Percentiles rank a stretch among this genome's conserved stretches.
Evolutionary conservation across 441 rosid genomes (phyloP).

Genomic region (Populus tomentosa): DNA sequence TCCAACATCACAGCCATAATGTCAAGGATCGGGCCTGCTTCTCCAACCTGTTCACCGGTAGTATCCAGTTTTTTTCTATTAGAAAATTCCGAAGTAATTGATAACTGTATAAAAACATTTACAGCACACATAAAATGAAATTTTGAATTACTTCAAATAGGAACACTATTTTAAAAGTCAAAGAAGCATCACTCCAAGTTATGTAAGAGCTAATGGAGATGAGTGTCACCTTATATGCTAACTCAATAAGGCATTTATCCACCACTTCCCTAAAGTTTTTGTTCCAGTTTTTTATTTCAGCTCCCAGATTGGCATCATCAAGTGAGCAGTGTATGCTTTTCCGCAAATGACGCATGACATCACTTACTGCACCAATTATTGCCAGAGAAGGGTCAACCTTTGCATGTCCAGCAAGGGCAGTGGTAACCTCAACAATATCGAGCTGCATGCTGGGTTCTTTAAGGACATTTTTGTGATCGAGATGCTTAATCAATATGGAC

Average conservation of each 20-base stretch:
- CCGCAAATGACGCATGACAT: conserved; percentile 74
- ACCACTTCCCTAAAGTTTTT: conserved; percentile 57
- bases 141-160: background rate
- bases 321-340: conserved; percentile 76
- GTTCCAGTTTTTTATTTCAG: conserved; percentile 60
- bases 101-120: conserved; percentile 3
- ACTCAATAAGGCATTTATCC: conserved; percentile 80
- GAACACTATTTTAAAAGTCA: conserved; percentile 10
- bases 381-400: conserved; percentile 67
- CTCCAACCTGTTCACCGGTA: conserved; percentile 65
- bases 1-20: conserved; percentile 90
- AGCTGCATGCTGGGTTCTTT: conserved; percentile 77
- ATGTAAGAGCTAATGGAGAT: conserved; percentile 6
- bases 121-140: background rate
- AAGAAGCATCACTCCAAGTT: conserved; percentile 6
- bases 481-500: conserved; percentile 82
- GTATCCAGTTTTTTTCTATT: conserved; percentile 18
- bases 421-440: conserved; percentile 67
- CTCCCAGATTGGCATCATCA: conserved; percentile 58
- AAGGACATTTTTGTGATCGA: conserved; percentile 84
- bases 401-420: conserved; percentile 62
- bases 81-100: conserved; percentile 3
- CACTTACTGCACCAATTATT: conserved; percentile 69
- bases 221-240: conserved; percentile 57
- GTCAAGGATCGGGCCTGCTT: conserved; percentile 89